Evolutionary conservation across 2,329 filamentous ascomycete genomes (phyloP), one percentile per base, ranked within the genome.

Genomic region (Pleomassaria siparia): DNA sequence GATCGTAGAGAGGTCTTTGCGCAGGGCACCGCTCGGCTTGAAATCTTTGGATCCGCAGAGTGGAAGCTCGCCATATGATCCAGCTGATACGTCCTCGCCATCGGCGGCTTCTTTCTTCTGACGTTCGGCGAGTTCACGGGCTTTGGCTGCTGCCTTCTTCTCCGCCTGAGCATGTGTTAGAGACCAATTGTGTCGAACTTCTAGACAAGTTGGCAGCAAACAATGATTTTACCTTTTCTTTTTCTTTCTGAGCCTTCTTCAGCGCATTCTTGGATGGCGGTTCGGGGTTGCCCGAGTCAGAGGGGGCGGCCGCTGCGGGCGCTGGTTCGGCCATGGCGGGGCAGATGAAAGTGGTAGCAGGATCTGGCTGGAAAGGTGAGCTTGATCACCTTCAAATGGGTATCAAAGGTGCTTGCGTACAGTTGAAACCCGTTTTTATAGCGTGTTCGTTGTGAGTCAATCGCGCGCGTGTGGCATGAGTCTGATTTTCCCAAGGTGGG

Each of bases 31-130:
- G 13, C 81, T 79, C 48, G 81, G 75, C 55, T 79, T 71, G 64
- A 70, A 73, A 29, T 71, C 69, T 42, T 66, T 77, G 50, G 81
- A 81, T 50, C 82, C 79, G 39, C 79, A 76, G 54, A 82, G 80
- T 40, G 80, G 78, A 40, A 85, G 76, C 53, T 84, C 76, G 69
- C 92, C 92, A 69, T 97, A 96, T 72, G 90, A 87, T 56, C 89
- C 87, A 66, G 82, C 85, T 55, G 82, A 82, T 44, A 83, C 83
- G 50, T 86, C 82, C 39, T 79, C 80, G 26, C 83, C 85, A 53
- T 85, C 84, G 49, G 83, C 82, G 35, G 83, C 83, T 51, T 87
- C 87, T 66, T 88, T 72, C 54, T 72, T 70, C 36, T 59, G 51
- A 46, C 67, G 67, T 18, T 70, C 66, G 29, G 73, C 74, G 40